phyloP scores from a whole-genome alignment of 2,329 filamentous ascomycete species.

The Paecilomyces dactylethromorphus region DNA sequence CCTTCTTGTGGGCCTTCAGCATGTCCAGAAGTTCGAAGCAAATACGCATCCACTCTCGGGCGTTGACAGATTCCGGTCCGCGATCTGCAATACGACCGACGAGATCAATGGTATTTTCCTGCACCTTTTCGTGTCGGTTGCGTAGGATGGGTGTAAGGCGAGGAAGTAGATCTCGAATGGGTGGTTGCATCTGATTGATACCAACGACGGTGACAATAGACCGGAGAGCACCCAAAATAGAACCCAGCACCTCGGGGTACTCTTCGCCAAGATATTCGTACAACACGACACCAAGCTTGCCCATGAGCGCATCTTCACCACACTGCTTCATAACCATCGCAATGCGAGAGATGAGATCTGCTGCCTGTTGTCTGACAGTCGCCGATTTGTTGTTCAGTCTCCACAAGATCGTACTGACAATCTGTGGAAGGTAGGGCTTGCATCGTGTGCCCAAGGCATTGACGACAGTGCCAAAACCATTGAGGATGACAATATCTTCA shows the following conservation, averaged over 20 bases:
- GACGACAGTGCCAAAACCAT: slow-evolving; percentile 95
- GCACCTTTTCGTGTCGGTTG: slow-evolving; percentile 97
- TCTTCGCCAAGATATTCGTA: slow-evolving; percentile 99
- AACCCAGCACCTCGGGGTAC: slow-evolving; percentile 94
- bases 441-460: slow-evolving; percentile 89
- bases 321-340: slow-evolving; percentile 99
- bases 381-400: slow-evolving; percentile 96
- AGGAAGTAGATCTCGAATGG: slow-evolving; percentile 91
- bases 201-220: slow-evolving; percentile 97
- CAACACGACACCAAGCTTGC: slow-evolving; percentile 85
- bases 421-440: slow-evolving; percentile 95
- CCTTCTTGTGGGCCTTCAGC: slow-evolving; percentile 99
- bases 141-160: slow-evolving; percentile 95
- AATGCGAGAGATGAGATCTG: slow-evolving; percentile 92
- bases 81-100: slow-evolving; percentile 97
- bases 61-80: slow-evolving; percentile 92
- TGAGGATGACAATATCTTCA: slow-evolving; percentile 91
- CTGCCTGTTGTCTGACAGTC: slow-evolving; percentile 92
- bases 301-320: slow-evolving; percentile 90
- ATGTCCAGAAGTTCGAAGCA: slow-evolving; percentile 98
- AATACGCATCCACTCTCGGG: slow-evolving; percentile 99
- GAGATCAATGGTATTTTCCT: slow-evolving; percentile 97
- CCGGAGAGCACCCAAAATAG: slow-evolving; percentile 87
- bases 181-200: slow-evolving; percentile 96
- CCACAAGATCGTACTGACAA: slow-evolving; percentile 94